Evolutionary conservation across 495 filamentous ascomycete species (phyloP), one percentile per base, ranked within the genome.

Genomic region (Lophiostoma macrostomum): DNA sequence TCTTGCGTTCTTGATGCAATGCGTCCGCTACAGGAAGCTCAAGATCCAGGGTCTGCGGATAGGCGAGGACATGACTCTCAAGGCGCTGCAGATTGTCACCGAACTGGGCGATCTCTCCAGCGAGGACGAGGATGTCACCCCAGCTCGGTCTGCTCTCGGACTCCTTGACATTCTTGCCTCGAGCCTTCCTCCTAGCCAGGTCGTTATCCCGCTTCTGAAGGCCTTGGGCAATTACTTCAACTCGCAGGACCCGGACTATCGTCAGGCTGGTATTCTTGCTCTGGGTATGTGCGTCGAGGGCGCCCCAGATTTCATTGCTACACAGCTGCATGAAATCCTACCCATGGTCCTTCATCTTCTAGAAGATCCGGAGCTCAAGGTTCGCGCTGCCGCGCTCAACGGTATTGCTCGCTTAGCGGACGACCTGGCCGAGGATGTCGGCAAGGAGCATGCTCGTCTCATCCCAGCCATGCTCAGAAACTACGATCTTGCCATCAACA

Each of bases 251-350:
- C 79, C 91, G 19, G 84, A 86, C 53, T 86, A 83, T 69, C 83
- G 91, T 39, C 86, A 90, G 67, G 93, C 91, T 32, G 90, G 89
- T 69, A 88, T 96, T 64, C 78, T 97, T 57, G 85, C 93, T 6
- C 76, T 98, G 4, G 93, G 91, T 47, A 94, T 89, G 75, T 90
- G 87, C 61, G 93, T 95, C 44, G 93, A 98, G 72, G 93, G 93
- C 56, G 94, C 93, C 29, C 93, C 93, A 6, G 93, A 96, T 63
- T 96, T 96, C 71, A 85, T 96, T 61, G 86, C 84, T 53, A 93
- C 89, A 7, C 90, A 96, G 74, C 79, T 95, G 64, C 76, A 83
- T 64, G 80, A 84, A 55, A 85, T 95, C 64, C 84, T 96, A 70
- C 94, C 93, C 30, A 76, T 87, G 50, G 83, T 96, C 50, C 75